A percentile compares a stretch with the other conserved stretches of the same genome.
Conservation (phyloP, 768 basidiomycete genomes). For the Mycena kentingensis region DNA sequence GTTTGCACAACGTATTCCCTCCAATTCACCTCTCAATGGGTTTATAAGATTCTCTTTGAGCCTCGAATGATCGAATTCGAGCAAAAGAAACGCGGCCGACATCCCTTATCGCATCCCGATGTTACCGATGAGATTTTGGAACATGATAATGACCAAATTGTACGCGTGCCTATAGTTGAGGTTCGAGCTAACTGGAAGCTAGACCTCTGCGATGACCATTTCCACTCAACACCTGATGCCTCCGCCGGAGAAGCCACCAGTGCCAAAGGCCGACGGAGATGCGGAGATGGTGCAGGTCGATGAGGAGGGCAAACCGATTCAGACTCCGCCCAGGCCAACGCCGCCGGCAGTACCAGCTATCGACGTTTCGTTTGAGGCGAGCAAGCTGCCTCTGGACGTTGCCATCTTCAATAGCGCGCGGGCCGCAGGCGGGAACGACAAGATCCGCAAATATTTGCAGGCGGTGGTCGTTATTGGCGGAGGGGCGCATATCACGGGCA, state of each 20-base stretch:
- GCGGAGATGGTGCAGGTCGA: conserved; percentile 20
- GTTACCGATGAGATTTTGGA: conserved; percentile 78
- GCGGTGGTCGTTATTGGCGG: conserved; percentile 90
- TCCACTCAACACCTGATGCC: conserved; percentile 82
- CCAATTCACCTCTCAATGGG: neutral
- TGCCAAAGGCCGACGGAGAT: neutral
- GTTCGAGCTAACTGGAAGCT: neutral
- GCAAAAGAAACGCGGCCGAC: conserved; percentile 58
- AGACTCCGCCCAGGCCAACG: conserved; percentile 29
- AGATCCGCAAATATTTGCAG: conserved; percentile 85
- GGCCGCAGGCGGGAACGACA: conserved; percentile 86
- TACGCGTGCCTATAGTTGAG: conserved; percentile 31
- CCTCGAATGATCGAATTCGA: conserved; percentile 92
- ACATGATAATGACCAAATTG: conserved; percentile 54
- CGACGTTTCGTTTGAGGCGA: conserved; percentile 82
- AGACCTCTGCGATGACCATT: conserved; percentile 92
- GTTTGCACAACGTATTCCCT: conserved; percentile 45
- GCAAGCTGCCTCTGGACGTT: conserved; percentile 88
- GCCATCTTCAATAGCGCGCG: conserved; percentile 91
- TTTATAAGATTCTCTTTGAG: conserved; percentile 62
- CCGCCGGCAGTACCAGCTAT: conserved; percentile 55
- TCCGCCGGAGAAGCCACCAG: conserved; percentile 24
- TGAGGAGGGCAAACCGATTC: conserved; percentile 14
- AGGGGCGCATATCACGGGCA: conserved; percentile 75
- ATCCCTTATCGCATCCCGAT: conserved; percentile 52